phyloP scores from a whole-genome alignment of 352 stramenopile species.

The Thalassiosira hispida region DNA sequence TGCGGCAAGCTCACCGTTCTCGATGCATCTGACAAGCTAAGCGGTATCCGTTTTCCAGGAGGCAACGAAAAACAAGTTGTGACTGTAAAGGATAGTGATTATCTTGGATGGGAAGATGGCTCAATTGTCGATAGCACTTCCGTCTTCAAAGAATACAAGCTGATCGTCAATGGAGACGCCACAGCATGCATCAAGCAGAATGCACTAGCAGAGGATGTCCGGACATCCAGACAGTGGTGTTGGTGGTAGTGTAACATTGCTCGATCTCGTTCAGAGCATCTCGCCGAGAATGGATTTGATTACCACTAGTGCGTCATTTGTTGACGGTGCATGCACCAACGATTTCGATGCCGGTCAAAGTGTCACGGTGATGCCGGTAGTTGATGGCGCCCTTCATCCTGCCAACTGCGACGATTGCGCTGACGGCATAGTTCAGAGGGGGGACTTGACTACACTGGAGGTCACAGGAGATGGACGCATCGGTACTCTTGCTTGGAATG shows the following conservation, averaged over 20 bases:
- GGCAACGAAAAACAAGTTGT: conserved; percentile 63
- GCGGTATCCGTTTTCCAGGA: conserved; percentile 48
- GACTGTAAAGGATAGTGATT: conserved; percentile 67
- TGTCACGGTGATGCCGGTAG: conserved; percentile 54
- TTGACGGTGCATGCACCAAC: conserved; percentile 41
- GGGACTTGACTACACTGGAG: conserved; percentile 89
- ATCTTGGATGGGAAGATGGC: conserved; percentile 67
- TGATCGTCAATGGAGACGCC: conserved; percentile 45
- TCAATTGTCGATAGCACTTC: conserved; percentile 40
- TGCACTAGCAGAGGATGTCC: conserved; percentile 57
- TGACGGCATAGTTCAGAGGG: conserved; percentile 89
- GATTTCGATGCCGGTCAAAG: conserved; percentile 60
- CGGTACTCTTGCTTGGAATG: conserved; percentile 57
- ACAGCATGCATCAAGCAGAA: conserved; percentile 80
- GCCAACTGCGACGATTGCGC: conserved; percentile 61
- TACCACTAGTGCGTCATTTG: conserved; percentile 54
- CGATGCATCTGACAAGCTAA: conserved; percentile 53
- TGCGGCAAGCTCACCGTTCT: conserved; percentile 68
- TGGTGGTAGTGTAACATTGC: conserved; percentile 62
- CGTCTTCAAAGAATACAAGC: conserved; percentile 58
- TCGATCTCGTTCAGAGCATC: conserved; percentile 58
- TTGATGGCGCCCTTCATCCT: conserved; percentile 62
- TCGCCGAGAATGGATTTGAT: conserved; percentile 77
- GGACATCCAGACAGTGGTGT: conserved; percentile 39
- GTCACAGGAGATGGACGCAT: conserved; percentile 46